Evolutionary conservation across 768 basidiomycete species (phyloP), one percentile per base, ranked within the genome.

Genomic region (Pleurotus cornucopiae): DNA sequence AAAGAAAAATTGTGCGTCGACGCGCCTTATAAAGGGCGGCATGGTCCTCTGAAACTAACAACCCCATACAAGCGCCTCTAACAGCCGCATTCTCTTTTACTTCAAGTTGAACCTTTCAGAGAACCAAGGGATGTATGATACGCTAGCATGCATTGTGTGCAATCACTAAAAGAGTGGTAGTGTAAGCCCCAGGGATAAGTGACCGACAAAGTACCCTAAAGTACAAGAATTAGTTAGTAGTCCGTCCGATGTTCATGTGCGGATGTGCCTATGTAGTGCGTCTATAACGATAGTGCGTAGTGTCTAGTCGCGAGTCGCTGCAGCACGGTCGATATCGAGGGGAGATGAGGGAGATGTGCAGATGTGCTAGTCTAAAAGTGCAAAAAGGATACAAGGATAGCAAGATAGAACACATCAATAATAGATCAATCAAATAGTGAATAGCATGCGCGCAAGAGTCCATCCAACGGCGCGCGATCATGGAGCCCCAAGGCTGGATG

Each of bases 401-500:
- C 51, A 53, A 53, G 26, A 53, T 39, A 53, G 39, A 53, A 53
- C 18, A 53, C 51, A 53, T n/a, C 7, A 21, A 53, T 53, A 53
- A 20, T 40, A 40, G 51, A 53, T 53, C 38, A 53, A 21, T 44
- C 41, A n/a, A 44, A 41, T 51, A 41, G 41, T 34, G 2, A 34
- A 11, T 34, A 0, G 30, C 30, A 34, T 34, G 30, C 30, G 30
- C 30, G 30, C 30, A 34, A 34, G 30, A 34, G 30, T 34, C 9
- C 30, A 34, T 34, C 30, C 49, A 51, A 21, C 13, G n/a, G 34
- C 16, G 37, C 12, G 23, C 12, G 3, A 34, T 51, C 30, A 51
- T 44, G 43, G n/a, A 7, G 1, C n/a, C 20, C 43, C 7, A 13
- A 44, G 20, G 20, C 43, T 44, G 16, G 43, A 44, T 44, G 43